phyloP scores from a whole-genome alignment of 2,329 filamentous ascomycete genomes.

The Colletotrichum sp. region DNA sequence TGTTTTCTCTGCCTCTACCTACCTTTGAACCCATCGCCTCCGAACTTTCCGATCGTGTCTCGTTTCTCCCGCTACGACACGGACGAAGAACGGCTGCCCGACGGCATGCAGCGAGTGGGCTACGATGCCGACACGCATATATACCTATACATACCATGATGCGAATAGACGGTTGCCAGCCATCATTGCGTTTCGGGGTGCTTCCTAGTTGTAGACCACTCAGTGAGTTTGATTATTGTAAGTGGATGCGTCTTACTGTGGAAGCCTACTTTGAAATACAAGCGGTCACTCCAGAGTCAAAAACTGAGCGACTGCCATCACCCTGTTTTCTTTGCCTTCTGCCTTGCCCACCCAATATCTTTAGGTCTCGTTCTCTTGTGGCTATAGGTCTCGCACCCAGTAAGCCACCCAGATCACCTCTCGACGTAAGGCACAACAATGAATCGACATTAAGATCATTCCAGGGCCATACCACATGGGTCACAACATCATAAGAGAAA shows the following conservation, averaged over 20 bases:
- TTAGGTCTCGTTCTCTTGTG: too few species aligned
- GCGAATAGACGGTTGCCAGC: slow-evolving; percentile 24
- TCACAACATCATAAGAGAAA: not conserved
- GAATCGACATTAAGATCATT: not conserved
- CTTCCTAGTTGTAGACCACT: too few species aligned
- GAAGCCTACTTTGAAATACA: too few species aligned
- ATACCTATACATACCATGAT: slow-evolving; percentile 59
- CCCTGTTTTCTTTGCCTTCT: too few species aligned
- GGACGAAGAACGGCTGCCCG: slow-evolving; percentile 57
- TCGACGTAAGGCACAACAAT: not conserved
- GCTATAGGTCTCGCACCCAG: fast-evolving
- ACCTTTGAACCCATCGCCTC: not conserved
- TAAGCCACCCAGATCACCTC: too few species aligned
- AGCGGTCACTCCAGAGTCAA: too few species aligned
- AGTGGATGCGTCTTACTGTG: too few species aligned
- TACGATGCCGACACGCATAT: slow-evolving; percentile 61
- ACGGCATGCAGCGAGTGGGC: slow-evolving; percentile 58
- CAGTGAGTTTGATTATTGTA: too few species aligned
- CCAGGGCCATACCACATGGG: not conserved
- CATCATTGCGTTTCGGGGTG: too few species aligned
- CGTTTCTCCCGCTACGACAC: slow-evolving; percentile 47
- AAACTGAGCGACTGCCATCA: too few species aligned
- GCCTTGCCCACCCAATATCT: too few species aligned
- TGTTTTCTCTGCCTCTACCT: not conserved
- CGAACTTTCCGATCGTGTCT: slow-evolving; percentile 36